phyloP scores from a whole-genome alignment of 345 rosid species.

The Aethionema arabicum region DNA sequence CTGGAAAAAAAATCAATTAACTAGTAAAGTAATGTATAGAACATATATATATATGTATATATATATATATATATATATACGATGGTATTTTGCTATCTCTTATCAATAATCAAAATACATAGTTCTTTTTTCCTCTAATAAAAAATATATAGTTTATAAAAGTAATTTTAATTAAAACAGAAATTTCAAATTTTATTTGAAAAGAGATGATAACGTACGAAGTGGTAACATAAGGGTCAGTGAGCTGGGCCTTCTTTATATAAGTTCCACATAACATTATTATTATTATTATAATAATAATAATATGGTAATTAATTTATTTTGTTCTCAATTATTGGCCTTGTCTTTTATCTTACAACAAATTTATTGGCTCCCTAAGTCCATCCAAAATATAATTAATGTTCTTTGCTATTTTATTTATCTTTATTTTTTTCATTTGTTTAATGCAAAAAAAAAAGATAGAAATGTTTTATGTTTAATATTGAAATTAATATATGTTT shows the following conservation, averaged over 20 bases:
- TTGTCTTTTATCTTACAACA: slow-evolving; percentile 34
- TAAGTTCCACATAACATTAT: slow-evolving; percentile 28
- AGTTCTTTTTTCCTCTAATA: too few species aligned
- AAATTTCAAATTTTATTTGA: background rate
- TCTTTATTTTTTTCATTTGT: background rate
- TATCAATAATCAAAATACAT: too few species aligned
- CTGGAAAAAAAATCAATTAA: too few species aligned
- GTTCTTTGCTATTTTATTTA: background rate
- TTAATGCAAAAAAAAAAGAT: background rate
- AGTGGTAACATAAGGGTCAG: slow-evolving; percentile 1
- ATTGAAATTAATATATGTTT: too few species aligned
- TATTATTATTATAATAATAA: background rate
- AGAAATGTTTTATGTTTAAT: background rate
- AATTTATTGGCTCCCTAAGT: slow-evolving; percentile 24
- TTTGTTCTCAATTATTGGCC: slow-evolving; percentile 36
- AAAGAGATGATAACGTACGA: background rate
- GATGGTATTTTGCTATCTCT: too few species aligned
- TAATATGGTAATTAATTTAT: background rate
- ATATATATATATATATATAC: too few species aligned
- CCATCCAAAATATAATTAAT: slow-evolving; percentile 26
- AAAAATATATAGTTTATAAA: background rate
- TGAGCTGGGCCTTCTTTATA: slow-evolving; percentile 28
- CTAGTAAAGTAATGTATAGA: too few species aligned
- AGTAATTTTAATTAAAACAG: background rate
- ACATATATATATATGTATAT: too few species aligned